Percentiles rank a stretch among this genome's conserved stretches.
These are phyloP conservation scores for Malania oleifera DNA, from an alignment of 164 flowering plant species.

Conservation along the genomic window DNA sequence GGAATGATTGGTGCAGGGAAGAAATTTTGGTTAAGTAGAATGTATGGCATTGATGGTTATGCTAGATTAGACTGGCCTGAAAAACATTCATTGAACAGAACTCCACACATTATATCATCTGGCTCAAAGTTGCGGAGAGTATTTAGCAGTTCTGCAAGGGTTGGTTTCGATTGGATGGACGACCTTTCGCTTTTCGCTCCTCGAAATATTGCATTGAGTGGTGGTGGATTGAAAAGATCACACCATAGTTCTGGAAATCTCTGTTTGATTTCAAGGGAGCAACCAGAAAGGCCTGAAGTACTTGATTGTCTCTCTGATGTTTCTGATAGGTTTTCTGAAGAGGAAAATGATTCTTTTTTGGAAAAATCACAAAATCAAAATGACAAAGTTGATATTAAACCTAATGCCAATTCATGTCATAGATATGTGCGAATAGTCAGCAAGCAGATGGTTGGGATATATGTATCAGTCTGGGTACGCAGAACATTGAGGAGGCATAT, in stretches of 20 bases:
- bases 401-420: conserved; percentile 23
- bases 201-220: conserved; percentile 17
- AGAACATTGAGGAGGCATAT: conserved; percentile 76
- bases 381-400: conserved; percentile 10
- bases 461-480: conserved; percentile 85
- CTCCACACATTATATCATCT: conserved; percentile 39
- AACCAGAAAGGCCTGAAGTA: conserved; percentile 31
- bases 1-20: conserved; percentile 18
- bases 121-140: conserved; percentile 51
- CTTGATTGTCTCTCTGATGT: conserved; percentile 40
- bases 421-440: conserved; percentile 78
- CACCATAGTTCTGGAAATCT: conserved; percentile 57
- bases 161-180: conserved; percentile 47
- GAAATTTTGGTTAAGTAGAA: conserved; percentile 36
- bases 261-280: conserved; percentile 29
- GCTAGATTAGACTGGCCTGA: conserved; percentile 77
- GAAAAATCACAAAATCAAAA: conserved; percentile 23
- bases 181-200: conserved; percentile 26
- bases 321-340: conserved; percentile 37
- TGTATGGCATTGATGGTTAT: conserved; percentile 42
- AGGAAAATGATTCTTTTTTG: conserved; percentile 38
- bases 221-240: conserved; percentile 37
- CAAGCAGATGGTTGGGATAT: conserved; percentile 98
- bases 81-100: conserved; percentile 47
- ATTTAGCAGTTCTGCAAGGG: conserved; percentile 60